These are phyloP conservation scores for Kitagawia praeruptora DNA, from an alignment of 129 eudicot species.

Conservation along the genomic window DNA sequence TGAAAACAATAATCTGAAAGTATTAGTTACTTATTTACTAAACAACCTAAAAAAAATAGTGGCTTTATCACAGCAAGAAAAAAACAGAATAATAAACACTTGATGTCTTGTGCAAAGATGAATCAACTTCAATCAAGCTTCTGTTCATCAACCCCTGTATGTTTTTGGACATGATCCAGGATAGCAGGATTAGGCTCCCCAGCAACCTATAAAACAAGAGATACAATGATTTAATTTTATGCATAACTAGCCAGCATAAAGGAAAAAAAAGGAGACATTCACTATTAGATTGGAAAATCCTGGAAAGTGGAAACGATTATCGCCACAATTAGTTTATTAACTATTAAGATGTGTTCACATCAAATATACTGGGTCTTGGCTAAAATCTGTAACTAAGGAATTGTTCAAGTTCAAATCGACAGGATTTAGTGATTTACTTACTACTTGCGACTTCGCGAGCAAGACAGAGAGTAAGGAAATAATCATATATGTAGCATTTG, in stretches of 20 bases:
- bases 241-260: not conserved
- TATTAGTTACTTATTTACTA: constrained; percentile 1
- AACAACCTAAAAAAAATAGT: not conserved
- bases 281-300: not conserved
- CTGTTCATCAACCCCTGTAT: constrained; percentile 2
- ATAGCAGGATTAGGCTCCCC: constrained; percentile 8
- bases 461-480: not conserved
- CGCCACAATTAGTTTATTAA: not conserved
- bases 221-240: not conserved
- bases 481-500: not conserved
- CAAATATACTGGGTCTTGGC: not conserved
- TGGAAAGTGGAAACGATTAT: not conserved
- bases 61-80: not conserved
- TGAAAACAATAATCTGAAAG: constrained; percentile 1
- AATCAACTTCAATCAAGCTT: constrained; percentile 24
- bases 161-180: constrained; percentile 10
- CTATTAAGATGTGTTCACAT: not conserved
- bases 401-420: not conserved
- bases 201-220: constrained; percentile 1
- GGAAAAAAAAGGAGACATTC: not conserved
- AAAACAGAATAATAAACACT: not conserved
- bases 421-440: not conserved
- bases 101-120: not conserved
- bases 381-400: not conserved
- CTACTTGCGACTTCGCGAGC: not conserved